These are phyloP conservation scores for Diaporthe vaccinii DNA, from an alignment of 2,329 filamentous ascomycete species.

Conservation along the genomic window DNA sequence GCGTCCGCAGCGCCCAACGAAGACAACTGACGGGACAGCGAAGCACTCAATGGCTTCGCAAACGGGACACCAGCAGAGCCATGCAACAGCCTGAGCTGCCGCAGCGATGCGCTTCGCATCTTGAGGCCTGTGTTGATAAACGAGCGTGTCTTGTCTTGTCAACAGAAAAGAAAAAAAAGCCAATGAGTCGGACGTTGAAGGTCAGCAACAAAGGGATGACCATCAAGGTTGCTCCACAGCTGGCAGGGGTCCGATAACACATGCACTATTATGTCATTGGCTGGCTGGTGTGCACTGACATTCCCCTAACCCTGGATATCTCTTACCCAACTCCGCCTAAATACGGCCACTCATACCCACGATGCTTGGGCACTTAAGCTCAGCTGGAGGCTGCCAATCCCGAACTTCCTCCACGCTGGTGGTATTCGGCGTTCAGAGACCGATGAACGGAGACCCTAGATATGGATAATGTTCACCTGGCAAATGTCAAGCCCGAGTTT, in stretches of 20 bases:
- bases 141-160: slow-evolving; percentile 7
- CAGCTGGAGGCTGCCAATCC: not conserved
- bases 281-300: not conserved
- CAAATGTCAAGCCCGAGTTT: too few relatives aligned
- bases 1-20: not conserved
- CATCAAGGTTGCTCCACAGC: not conserved
- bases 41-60: not conserved
- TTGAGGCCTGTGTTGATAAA: slow-evolving; percentile 1
- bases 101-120: slow-evolving; percentile 36
- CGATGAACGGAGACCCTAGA: not conserved
- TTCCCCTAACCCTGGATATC: not conserved
- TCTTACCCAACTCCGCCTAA: not conserved
- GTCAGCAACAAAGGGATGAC: slow-evolving; percentile 16
- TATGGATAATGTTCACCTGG: too few relatives aligned
- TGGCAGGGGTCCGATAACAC: slow-evolving; percentile 26
- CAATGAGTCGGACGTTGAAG: not conserved
- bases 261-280: slow-evolving; percentile 19
- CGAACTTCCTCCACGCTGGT: slow-evolving; percentile 8
- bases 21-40: not conserved
- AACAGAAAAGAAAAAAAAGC: not conserved
- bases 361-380: not conserved
- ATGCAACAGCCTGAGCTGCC: slow-evolving; percentile 36
- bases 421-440: not conserved
- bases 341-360: not conserved
- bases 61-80: not conserved